Base-by-base conservation (phyloP, 208 protist species). In the Sergeia podlipaevii region DNA sequence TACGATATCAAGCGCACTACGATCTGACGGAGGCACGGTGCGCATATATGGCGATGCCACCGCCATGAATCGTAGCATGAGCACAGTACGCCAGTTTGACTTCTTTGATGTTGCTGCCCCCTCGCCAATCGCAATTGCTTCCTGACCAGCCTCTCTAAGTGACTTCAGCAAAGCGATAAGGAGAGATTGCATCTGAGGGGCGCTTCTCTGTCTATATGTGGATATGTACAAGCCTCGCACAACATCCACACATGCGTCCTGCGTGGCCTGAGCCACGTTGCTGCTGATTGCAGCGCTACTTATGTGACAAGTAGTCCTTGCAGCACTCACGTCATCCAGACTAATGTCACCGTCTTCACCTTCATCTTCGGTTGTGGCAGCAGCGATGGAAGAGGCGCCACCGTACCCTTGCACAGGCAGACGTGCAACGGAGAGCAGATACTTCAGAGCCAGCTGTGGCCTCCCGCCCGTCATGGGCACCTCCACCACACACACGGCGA, bases 41-140 rank as follows among this genome's bases (percentile, higher is more conserved):
- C 84, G 84, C 39, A 91, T 65, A 55, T 88, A 91, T 21, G 84
- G 64, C n/a, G 77, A 70, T n/a, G 74, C 75, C 7, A 70, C 77
- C 10, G 67, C 65, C 20, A 85, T 58, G 36, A 57, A 72, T 29
- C 65, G 70, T 43, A 70, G 61, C 36, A 28, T 52, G 18, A 65
- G 57, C n/a, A n/a, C n/a, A n/a, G 11, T 34, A 50, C 29, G 51
- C 60, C 1, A 57, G 48, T 44, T 58, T 42, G 29, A 48, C 43
- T 29, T 60, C 24, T 30, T 46, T 26, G 13, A 30, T 42, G 34
- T 39, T 41, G 42, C 39, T 46, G 26, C 61, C 50, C 34, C 26
- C 20, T 32, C 51, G 42, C 60, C 60, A 5, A 64, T 30, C 17
- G 60, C 54, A 17, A 65, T 33, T 34, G 10, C 20, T 39, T 18